Evolutionary conservation across 2,329 filamentous ascomycete species (phyloP), one percentile per base, ranked within the genome.

Genomic region (Cladosporium sp.): DNA sequence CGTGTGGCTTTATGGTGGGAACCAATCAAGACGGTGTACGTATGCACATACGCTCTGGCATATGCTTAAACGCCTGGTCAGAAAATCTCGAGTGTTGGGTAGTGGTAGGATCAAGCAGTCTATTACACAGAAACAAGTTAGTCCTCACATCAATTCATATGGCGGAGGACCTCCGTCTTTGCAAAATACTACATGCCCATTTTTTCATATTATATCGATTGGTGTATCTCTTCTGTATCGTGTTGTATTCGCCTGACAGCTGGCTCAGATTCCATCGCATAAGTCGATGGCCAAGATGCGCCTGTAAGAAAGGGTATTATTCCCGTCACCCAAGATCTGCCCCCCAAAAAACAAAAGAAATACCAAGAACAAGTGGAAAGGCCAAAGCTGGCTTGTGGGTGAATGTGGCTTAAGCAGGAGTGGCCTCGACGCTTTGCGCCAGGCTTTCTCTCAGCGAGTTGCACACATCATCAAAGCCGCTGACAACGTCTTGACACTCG

Each of bases 391-490:
- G 8, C 8, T 35, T 7, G 32, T 35, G 13, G 7, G 32, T 35
- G 7, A 20, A 20, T 48, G 9, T 15, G 10, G 25, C 10, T 12
- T 50, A 50, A 12, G 47, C 47, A 50, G 47, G 5, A 12, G 47
- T 8, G 13, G 55, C 55, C 17, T 57, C 55, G 1, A 57, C 47
- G 20, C 45, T 57, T 37, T 44, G 45, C 45, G 22, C 39, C n/a
- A 57, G 28, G n/a, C 62, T 63, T 45, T 59, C 63, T 69, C 92
- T 84, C 89, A 92, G 94, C 57, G 84, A 83, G 58, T 92, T 87
- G 74, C 91, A 97, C 1, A 93, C 86, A 69, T 91, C 87, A 73
- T 97, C 93, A 68, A 99, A 97, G 0, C 94, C 94, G 45, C 88
- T 87, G 34, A 97, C 87, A 1, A 99, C 92, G 60, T 95, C 91